A percentile compares a stretch with the other conserved stretches of the same genome.
Conservation (phyloP, 2,329 filamentous ascomycete species). For the Xylariales sp. region DNA sequence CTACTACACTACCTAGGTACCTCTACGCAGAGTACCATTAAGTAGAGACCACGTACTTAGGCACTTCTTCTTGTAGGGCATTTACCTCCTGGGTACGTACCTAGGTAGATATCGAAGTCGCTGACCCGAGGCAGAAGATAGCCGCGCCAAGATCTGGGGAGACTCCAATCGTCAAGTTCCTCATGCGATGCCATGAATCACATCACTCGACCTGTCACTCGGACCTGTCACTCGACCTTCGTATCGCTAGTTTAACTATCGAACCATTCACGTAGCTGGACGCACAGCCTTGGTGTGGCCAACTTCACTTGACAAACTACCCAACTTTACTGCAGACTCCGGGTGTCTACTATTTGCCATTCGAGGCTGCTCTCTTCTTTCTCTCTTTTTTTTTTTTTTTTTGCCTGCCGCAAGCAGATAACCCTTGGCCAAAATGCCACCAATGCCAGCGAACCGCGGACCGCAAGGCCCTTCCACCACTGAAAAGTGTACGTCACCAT, state of each 20-base stretch:
- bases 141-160: constrained; percentile 40
- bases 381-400: not conserved
- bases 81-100: not conserved
- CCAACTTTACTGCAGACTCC: not conserved
- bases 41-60: too few relatives aligned
- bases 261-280: constrained; percentile 20
- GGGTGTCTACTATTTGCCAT: not conserved
- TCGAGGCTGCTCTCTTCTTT: not conserved
- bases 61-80: too few relatives aligned
- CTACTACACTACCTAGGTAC: too few relatives aligned
- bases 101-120: constrained; percentile 5
- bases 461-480: constrained; percentile 72
- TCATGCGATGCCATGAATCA: constrained; percentile 16
- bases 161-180: constrained; percentile 16
- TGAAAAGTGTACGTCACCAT: constrained; percentile 70
- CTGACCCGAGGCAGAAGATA: constrained; percentile 13
- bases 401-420: constrained; percentile 9
- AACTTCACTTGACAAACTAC: not conserved
- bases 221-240: too few relatives aligned
- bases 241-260: constrained; percentile 1
- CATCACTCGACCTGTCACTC: constrained; percentile 6
- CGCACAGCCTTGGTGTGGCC: not conserved
- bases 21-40: too few relatives aligned
- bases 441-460: constrained; percentile 64
- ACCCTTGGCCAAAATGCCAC: constrained; percentile 59